phyloP scores from a whole-genome alignment of 208 protist genomes.

The Leishmania aethiopica region DNA sequence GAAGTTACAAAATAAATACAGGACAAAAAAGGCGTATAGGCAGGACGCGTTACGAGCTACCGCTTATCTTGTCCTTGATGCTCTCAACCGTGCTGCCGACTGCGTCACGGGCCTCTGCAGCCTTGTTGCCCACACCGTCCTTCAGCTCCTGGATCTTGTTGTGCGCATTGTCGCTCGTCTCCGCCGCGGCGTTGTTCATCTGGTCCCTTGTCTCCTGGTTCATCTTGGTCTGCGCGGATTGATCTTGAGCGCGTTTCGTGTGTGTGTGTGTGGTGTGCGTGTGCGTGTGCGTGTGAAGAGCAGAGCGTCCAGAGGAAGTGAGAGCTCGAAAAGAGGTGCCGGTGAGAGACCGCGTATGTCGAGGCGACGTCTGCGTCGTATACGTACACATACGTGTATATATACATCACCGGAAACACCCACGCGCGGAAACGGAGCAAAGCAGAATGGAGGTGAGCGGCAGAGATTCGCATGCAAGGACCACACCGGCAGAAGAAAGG shows the following conservation, averaged over 20 bases:
- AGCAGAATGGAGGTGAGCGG: neutral
- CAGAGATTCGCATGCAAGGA: neutral
- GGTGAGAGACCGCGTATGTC: neutral
- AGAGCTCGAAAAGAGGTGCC: neutral
- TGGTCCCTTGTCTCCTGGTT: conserved; percentile 9
- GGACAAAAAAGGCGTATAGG: neutral
- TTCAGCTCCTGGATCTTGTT: conserved; percentile 4
- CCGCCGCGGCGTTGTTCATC: conserved; percentile 6
- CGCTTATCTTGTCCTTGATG: neutral
- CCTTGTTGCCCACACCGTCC: neutral
- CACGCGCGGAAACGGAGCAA: neutral
- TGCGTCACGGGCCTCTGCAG: neutral
- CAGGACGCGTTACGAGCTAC: neutral
- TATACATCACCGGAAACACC: too few species aligned
- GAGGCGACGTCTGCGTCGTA: neutral
- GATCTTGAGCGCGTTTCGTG: neutral
- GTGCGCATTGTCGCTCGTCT: neutral
- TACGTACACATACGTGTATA: too few species aligned
- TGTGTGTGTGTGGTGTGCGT: conserved; percentile 3
- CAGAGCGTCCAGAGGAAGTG: neutral
- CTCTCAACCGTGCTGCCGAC: neutral
- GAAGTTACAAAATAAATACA: neutral
- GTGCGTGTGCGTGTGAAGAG: neutral
- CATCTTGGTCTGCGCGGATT: neutral
- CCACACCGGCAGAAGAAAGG: neutral